Evolutionary conservation across 257 asterid genomes (phyloP).

Genomic region (Solanum appendiculatum): DNA sequence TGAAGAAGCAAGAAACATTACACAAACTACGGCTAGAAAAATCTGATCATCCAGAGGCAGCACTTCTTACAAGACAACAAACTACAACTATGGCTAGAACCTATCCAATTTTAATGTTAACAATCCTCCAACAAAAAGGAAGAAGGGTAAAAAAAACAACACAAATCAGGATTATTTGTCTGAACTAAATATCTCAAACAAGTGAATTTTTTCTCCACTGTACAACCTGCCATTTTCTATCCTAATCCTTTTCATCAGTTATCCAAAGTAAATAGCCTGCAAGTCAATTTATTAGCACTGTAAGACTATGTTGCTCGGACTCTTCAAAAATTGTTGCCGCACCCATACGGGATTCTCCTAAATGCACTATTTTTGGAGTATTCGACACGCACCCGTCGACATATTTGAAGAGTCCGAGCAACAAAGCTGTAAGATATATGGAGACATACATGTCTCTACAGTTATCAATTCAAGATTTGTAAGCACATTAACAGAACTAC

Average conservation of each 20-base stretch:
- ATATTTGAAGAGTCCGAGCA: background rate
- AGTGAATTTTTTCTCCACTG: background rate
- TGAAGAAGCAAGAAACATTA: background rate
- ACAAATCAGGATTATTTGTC: background rate
- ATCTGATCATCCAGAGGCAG: background rate
- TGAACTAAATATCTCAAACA: background rate
- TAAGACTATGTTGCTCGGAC: background rate
- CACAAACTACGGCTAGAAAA: background rate
- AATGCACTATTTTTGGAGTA: background rate
- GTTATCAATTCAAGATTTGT: background rate
- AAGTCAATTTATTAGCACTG: background rate
- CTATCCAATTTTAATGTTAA: background rate
- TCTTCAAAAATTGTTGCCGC: background rate
- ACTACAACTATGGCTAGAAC: background rate
- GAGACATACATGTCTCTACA: background rate
- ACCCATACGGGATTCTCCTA: background rate
- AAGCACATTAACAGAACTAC: background rate
- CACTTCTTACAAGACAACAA: background rate
- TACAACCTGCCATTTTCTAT: background rate
- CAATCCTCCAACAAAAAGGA: background rate
- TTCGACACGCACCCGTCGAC: background rate
- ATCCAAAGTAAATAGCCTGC: background rate
- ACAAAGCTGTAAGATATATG: background rate
- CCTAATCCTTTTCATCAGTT: background rate
- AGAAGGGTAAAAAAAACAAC: background rate